Evolutionary conservation across 2,329 filamentous ascomycete species (phyloP), one percentile per base, ranked within the genome.

Genomic region (Monilinia aucupariae): DNA sequence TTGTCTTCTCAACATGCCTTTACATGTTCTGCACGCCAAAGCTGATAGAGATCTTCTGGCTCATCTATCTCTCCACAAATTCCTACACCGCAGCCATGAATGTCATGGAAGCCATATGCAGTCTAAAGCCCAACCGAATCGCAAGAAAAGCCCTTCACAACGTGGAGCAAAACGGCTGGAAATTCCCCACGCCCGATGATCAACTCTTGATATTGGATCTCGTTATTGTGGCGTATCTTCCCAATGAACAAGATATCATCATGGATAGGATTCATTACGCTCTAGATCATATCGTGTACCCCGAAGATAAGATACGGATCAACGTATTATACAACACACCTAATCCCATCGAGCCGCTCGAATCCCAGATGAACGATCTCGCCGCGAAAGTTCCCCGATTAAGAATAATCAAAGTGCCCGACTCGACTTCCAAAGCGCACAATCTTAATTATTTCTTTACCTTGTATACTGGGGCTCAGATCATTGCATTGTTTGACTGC

Each of bases 251-350:
- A 68, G 78, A 80, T 59, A 81, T 81, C 59, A 79, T 81, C 66
- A 74, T 79, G 68, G 78, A 79, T 54, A 76, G 78, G 10, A 74
- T 78, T 17, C 70, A 77, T 32, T 80, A 80, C 65, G 77, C 77
- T 4, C 70, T 80, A 47, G 76, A 80, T 62, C 76, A 80, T 64
- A 74, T 81, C 27, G 71, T 76, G 10, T 81, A 81, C 59, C 78
- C 79, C 1, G 70, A 70, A 49, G 75, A 79, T 53, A 78, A 76
- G 65, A 75, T 80, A n/a, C 71, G 78, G 8, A 77, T 80, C 70
- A 79, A 78, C 59, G 70, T 81, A 61, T 71, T 80, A 15, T 81
- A 80, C 74, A 81, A 81, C 68, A 80, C 79, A 0, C 78, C 78
- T 1, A 74, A 74, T 43, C 67, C 77, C 1, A 80, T 81, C 25